These are phyloP conservation scores for Kwoniella sp. DNA, from an alignment of 768 basidiomycete genomes.

Conservation along the genomic window DNA sequence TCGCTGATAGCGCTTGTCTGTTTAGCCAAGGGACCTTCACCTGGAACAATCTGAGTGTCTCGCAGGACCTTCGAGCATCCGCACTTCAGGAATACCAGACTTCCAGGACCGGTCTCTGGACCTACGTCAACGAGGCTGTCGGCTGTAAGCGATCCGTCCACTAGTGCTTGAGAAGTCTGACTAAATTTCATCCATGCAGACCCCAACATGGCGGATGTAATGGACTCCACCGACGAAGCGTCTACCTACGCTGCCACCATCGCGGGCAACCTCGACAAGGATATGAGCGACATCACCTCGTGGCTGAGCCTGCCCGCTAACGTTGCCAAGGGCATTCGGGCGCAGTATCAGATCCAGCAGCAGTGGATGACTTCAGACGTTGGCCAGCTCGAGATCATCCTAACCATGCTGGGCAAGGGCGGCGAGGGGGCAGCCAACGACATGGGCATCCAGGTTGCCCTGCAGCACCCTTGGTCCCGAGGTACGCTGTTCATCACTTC, in stretches of 20 bases:
- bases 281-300: slow-evolving; percentile 29
- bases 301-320: slow-evolving; percentile 36
- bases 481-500: slow-evolving; percentile 64
- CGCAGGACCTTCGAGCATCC: slow-evolving; percentile 18
- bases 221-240: slow-evolving; percentile 15
- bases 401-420: slow-evolving; percentile 40
- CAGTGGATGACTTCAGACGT: slow-evolving; percentile 33
- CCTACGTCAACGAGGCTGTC: slow-evolving; percentile 44
- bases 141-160: slow-evolving; percentile 26
- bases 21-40: slow-evolving; percentile 32
- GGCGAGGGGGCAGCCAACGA: too few relatives aligned
- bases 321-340: slow-evolving; percentile 38
- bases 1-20: too few relatives aligned
- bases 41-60: slow-evolving; percentile 30
- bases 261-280: slow-evolving; percentile 14
- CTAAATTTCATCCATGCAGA: slow-evolving; percentile 12
- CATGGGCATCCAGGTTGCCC: slow-evolving; percentile 43
- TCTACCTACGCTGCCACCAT: slow-evolving; percentile 31
- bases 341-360: slow-evolving; percentile 43
- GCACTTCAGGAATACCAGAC: slow-evolving; percentile 21
- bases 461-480: slow-evolving; percentile 51
- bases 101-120: slow-evolving; percentile 38
- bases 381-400: slow-evolving; percentile 46
- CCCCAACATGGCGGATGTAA: slow-evolving; percentile 33
- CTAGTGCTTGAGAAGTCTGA: background rate